Conservation (phyloP, 2,329 filamentous ascomycete species). For the Coniochaeta sp. region DNA sequence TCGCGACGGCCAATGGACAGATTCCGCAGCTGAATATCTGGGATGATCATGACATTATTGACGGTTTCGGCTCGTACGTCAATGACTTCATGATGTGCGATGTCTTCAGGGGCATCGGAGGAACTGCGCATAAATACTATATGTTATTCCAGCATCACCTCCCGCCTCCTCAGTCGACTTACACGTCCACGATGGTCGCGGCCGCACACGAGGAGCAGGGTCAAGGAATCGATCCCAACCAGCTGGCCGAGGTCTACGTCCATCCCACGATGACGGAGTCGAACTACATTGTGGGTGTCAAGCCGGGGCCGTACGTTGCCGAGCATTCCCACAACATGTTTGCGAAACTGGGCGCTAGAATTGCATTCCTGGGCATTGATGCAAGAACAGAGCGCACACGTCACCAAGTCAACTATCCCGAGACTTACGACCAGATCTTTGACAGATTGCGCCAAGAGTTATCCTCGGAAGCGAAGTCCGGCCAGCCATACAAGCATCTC, state of each 20-base stretch:
- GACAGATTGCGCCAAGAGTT: slow-evolving; percentile 65
- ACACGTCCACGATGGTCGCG: slow-evolving; percentile 48
- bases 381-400: slow-evolving; percentile 87
- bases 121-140: slow-evolving; percentile 95
- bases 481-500: slow-evolving; percentile 78
- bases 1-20: slow-evolving; percentile 78
- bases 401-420: slow-evolving; percentile 89
- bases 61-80: slow-evolving; percentile 90
- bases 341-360: slow-evolving; percentile 70
- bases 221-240: slow-evolving; percentile 58
- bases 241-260: slow-evolving; percentile 70
- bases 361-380: slow-evolving; percentile 83
- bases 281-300: slow-evolving; percentile 71
- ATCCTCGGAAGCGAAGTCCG: slow-evolving; percentile 52
- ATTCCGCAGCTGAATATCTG: slow-evolving; percentile 96
- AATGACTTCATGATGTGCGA: slow-evolving; percentile 84
- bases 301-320: slow-evolving; percentile 80
- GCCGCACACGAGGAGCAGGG: slow-evolving; percentile 41
- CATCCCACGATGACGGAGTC: slow-evolving; percentile 46
- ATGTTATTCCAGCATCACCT: slow-evolving; percentile 95
- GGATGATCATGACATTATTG: slow-evolving; percentile 94
- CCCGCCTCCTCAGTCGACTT: slow-evolving; percentile 77
- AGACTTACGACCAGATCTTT: slow-evolving; percentile 82
- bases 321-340: slow-evolving; percentile 84
- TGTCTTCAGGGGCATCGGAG: slow-evolving; percentile 84